phyloP scores from a whole-genome alignment of 306 rosid species.

The Pyrus betulifolia region DNA sequence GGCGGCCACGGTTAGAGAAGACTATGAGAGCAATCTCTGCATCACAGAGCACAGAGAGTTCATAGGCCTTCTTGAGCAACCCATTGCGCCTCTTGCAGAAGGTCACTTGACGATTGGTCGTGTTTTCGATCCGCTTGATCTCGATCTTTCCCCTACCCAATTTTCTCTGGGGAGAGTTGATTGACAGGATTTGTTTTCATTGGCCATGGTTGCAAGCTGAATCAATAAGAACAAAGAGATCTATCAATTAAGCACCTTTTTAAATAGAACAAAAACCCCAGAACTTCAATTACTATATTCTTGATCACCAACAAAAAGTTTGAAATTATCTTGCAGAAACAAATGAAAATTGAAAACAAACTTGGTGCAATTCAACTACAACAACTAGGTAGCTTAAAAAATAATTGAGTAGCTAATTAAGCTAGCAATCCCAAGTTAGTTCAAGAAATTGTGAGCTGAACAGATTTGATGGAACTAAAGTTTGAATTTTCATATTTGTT shows the following conservation, averaged over 20 bases:
- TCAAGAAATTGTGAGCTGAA: not conserved
- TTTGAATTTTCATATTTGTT: not conserved
- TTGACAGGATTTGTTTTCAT: slow-evolving; percentile 42
- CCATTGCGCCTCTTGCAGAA: slow-evolving; percentile 95
- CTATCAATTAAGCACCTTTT: not conserved
- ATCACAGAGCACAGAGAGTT: slow-evolving; percentile 95
- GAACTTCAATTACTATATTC: not conserved
- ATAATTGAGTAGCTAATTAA: not conserved
- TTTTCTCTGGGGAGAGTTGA: slow-evolving; percentile 62
- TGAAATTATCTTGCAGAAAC: not conserved
- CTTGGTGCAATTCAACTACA: not conserved
- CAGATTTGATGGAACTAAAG: not conserved
- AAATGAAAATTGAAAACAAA: not conserved
- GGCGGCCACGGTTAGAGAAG: slow-evolving; percentile 96
- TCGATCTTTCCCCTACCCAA: slow-evolving; percentile 95
- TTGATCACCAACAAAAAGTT: not conserved
- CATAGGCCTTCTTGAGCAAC: slow-evolving; percentile 88
- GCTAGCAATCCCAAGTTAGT: not conserved
- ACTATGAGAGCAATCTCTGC: slow-evolving; percentile 96
- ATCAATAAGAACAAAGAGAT: slow-evolving; percentile 14
- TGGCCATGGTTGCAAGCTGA: slow-evolving; percentile 53
- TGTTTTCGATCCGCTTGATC: slow-evolving; percentile 97
- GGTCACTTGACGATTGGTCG: slow-evolving; percentile 96
- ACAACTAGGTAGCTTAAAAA: not conserved
- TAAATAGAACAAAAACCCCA: not conserved